Evolutionary conservation across 2,329 filamentous ascomycete genomes (phyloP).

Genomic region (Grosmannia clavigera): DNA sequence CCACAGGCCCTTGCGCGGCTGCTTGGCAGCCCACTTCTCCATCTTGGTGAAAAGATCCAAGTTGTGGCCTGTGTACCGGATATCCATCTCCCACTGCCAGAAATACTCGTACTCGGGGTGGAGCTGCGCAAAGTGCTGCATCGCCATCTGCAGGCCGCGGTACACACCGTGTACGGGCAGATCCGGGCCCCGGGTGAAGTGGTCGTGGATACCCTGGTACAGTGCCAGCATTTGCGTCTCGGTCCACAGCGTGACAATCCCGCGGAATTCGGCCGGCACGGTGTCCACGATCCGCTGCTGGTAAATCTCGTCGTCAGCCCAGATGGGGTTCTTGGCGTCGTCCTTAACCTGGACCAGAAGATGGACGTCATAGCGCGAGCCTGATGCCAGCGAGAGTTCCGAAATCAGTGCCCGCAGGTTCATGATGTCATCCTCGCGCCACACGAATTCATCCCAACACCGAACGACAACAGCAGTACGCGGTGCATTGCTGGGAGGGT

Average conservation of each 20-base stretch:
- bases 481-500: constrained; percentile 19
- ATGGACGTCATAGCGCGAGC: constrained; percentile 78
- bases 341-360: constrained; percentile 75
- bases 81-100: constrained; percentile 95
- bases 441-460: constrained; percentile 70
- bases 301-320: constrained; percentile 61
- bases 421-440: constrained; percentile 68
- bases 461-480: constrained; percentile 72
- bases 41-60: constrained; percentile 62
- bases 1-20: constrained; percentile 72
- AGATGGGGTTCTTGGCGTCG: constrained; percentile 62
- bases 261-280: constrained; percentile 74
- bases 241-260: constrained; percentile 84
- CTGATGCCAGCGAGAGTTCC: constrained; percentile 68
- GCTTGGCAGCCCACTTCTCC: constrained; percentile 54
- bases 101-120: constrained; percentile 85
- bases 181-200: constrained; percentile 50
- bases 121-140: constrained; percentile 82
- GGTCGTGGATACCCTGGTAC: constrained; percentile 77
- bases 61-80: constrained; percentile 81
- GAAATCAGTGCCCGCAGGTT: constrained; percentile 74
- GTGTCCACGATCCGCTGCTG: constrained; percentile 52
- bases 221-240: constrained; percentile 84
- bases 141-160: constrained; percentile 82
- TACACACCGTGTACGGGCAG: constrained; percentile 86